phyloP scores from a whole-genome alignment of 2,329 filamentous ascomycete genomes.

The Aspergillus niger region DNA sequence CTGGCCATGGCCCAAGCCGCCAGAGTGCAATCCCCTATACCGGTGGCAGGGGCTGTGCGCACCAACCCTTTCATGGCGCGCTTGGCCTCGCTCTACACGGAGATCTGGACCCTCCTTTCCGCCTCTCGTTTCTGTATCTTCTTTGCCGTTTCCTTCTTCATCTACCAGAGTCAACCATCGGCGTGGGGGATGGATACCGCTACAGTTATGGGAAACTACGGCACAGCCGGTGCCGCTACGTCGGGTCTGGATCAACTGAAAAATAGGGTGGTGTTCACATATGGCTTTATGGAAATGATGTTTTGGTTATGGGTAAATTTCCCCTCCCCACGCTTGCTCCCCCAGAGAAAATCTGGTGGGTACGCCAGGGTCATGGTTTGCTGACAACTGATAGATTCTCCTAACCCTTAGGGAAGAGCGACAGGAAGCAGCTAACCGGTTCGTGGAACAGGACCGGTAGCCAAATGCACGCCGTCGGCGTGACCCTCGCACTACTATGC shows the following conservation, averaged over 20 bases:
- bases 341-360: not conserved
- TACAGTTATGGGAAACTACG: constrained; percentile 22
- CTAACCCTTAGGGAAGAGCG: constrained; percentile 41
- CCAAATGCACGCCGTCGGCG: no score
- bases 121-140: constrained; percentile 39
- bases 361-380: constrained; percentile 4
- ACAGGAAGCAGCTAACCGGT: constrained; percentile 30
- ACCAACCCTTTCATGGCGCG: constrained; percentile 29
- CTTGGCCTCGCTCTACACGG: constrained; percentile 38
- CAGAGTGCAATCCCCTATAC: constrained; percentile 43
- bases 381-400: constrained; percentile 31
- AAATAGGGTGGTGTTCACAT: constrained; percentile 82
- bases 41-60: constrained; percentile 20
- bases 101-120: constrained; percentile 42
- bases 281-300: constrained; percentile 79
- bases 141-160: constrained; percentile 40
- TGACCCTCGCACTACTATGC: not conserved
- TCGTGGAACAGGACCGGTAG: constrained; percentile 24
- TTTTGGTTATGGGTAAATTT: constrained; percentile 78
- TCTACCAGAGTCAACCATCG: constrained; percentile 37
- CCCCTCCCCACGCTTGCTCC: not conserved
- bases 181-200: constrained; percentile 25
- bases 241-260: constrained; percentile 67
- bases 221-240: constrained; percentile 5
- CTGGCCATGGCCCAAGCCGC: constrained; percentile 66